Conservation (phyloP, 176 grass and related monocot genomes). For the Tillandsia fasciculata region DNA sequence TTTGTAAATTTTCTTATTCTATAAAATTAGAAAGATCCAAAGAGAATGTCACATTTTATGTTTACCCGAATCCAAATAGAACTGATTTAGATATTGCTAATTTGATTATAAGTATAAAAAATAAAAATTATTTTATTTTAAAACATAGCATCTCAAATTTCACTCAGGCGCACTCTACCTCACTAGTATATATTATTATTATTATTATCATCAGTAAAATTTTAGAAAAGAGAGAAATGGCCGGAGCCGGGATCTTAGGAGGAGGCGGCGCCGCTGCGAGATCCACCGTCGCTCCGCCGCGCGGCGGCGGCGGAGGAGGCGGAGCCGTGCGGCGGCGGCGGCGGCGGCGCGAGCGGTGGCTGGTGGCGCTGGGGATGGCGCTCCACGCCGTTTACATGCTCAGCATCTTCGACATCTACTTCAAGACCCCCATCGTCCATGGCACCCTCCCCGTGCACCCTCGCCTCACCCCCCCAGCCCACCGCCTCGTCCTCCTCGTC, state of each 20-base stretch:
- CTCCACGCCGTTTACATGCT: conserved; percentile 98
- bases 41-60: too few species aligned
- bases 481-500: conserved; percentile 80
- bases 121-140: too few species aligned
- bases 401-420: conserved; percentile 99
- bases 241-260: conserved; percentile 6
- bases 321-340: conserved; percentile 7
- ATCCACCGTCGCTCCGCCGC: background rate
- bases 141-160: too few species aligned
- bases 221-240: background rate
- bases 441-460: conserved; percentile 76
- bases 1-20: too few species aligned
- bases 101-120: too few species aligned
- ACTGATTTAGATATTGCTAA: too few species aligned
- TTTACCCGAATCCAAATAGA: too few species aligned
- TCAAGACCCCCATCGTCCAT: conserved; percentile 91
- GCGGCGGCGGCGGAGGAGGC: conserved; percentile 22
- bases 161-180: too few species aligned
- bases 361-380: conserved; percentile 68
- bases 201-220: too few species aligned
- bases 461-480: conserved; percentile 54
- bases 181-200: too few species aligned
- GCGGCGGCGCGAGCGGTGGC: conserved; percentile 64
- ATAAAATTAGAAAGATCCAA: too few species aligned
- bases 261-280: background rate